A percentile compares a stretch with the other conserved stretches of the same genome.
These are phyloP conservation scores for Penicillium subrubescens DNA, from an alignment of 495 filamentous ascomycete genomes.

Conservation along the genomic window DNA sequence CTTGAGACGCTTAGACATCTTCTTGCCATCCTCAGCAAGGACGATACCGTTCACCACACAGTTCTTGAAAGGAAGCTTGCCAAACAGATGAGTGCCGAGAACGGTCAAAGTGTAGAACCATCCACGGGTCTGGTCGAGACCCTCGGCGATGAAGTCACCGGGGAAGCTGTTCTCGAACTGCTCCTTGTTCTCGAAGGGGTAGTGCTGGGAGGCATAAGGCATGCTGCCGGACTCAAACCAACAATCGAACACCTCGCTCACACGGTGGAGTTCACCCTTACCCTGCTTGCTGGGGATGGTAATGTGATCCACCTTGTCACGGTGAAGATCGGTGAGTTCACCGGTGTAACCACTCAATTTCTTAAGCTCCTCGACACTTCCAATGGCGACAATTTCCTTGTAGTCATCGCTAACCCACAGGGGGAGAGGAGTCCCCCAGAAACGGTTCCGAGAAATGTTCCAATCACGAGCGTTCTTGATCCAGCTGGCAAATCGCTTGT, in stretches of 20 bases:
- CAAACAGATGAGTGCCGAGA: conserved; percentile 88
- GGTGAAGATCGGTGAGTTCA: conserved; percentile 87
- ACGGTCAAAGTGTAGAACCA: conserved; percentile 98
- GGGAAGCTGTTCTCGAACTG: conserved; percentile 83
- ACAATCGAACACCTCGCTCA: conserved; percentile 95
- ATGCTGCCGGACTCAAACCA: conserved; percentile 96
- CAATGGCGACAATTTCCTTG: conserved; percentile 84
- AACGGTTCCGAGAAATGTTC: conserved; percentile 94
- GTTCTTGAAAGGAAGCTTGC: conserved; percentile 89
- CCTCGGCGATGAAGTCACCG: conserved; percentile 96
- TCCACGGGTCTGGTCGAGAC: conserved; percentile 89
- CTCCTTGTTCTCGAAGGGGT: conserved; percentile 91
- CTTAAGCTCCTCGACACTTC: conserved; percentile 84
- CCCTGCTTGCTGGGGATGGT: conserved; percentile 93
- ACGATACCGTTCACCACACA: conserved; percentile 98
- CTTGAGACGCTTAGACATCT: conserved; percentile 98
- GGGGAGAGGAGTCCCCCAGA: conserved; percentile 96
- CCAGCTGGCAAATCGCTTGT: conserved; percentile 86
- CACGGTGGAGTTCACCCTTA: conserved; percentile 78
- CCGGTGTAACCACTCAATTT: conserved; percentile 82
- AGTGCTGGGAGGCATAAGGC: conserved; percentile 93
- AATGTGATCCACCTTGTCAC: conserved; percentile 93
- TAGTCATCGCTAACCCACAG: conserved; percentile 89
- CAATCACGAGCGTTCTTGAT: conserved; percentile 92
- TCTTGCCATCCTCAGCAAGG: conserved; percentile 93